A percentile compares a stretch with the other conserved stretches of the same genome.
Conservation (phyloP, 2,329 filamentous ascomycete species). For the Neofusicoccum ribis region DNA sequence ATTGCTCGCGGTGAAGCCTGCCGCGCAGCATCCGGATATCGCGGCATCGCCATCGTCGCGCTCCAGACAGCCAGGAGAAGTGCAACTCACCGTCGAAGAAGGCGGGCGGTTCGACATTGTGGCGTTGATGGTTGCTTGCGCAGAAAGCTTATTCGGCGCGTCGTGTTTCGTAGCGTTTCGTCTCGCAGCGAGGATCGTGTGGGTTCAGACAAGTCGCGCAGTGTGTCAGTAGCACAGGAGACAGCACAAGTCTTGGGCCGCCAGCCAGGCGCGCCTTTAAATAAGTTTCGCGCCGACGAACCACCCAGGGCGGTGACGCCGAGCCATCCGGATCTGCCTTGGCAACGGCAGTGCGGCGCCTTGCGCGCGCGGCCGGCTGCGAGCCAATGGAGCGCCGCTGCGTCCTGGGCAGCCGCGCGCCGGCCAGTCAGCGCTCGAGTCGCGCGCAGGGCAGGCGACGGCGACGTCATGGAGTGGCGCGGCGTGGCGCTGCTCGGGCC, state of each 20-base stretch:
- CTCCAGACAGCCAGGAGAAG: neutral
- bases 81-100: conserved; percentile 11
- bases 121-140: neutral
- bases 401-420: no score
- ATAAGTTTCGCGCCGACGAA: neutral
- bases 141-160: neutral
- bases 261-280: neutral
- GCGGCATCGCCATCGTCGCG: neutral
- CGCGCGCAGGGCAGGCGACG: no score
- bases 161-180: neutral
- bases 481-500: no score
- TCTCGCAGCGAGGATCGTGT: no score
- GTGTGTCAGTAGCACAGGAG: no score
- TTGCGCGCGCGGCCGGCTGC: no score
- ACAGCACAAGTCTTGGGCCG: no score
- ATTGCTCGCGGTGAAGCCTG: no score
- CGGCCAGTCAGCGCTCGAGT: no score
- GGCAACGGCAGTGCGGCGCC: neutral
- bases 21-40: neutral
- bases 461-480: neutral
- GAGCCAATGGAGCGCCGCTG: no score
- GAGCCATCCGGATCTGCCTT: conserved; percentile 4
- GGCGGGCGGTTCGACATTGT: conserved; percentile 1
- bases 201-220: no score
- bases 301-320: neutral